Base-by-base conservation (phyloP, 2,329 filamentous ascomycete genomes). In the Fusarium sp. region DNA sequence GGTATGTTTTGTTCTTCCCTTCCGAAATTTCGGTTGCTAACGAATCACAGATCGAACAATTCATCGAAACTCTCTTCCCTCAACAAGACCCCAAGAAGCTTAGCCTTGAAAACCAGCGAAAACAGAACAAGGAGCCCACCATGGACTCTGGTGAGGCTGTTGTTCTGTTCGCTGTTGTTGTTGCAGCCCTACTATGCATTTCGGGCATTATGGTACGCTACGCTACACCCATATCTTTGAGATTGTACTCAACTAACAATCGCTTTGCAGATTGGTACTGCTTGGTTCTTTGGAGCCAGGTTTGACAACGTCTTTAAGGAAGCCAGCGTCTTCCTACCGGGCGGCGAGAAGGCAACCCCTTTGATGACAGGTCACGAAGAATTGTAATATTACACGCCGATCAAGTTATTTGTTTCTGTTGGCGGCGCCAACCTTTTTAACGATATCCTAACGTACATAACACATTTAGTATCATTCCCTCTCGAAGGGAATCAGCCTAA, bases 51-150 rank as follows among this genome's bases (percentile, higher is more conserved):
- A 91, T 97, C 65, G 93, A 98, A 76, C 91, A 95, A 81, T 97
- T 96, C 75, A 96, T 98, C 74, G 94, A 98, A 77, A 89, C 88
- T 6, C 88, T 98, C 68, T 98, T 93, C 86, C 95, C 95, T 4
- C 85, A 87, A 8, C 92, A 97, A 77, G 88, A 91, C 63, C 85
- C 91, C 40, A 88, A 90, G 71, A 80, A 81, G 60, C 75, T 86
- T 32, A 77, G 80, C 29, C 73, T 78, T 12, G 70, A 77, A 34
- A 76, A 79, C 47, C 70, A 75, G 53, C 72, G 76, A 63, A 74
- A 72, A 61, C 71, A 77, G 60, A 72, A 69, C 46, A 73, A 79
- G 52, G 77, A 84, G 59, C 75, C 77, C 32, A 67, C 77, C 6
- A 82, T 83, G 73, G 81, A 85, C 58, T 72, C 85, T 8, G 81